phyloP scores from a whole-genome alignment of 2,329 filamentous ascomycete species.

The Dryadomyces quercus-mongolicae region DNA sequence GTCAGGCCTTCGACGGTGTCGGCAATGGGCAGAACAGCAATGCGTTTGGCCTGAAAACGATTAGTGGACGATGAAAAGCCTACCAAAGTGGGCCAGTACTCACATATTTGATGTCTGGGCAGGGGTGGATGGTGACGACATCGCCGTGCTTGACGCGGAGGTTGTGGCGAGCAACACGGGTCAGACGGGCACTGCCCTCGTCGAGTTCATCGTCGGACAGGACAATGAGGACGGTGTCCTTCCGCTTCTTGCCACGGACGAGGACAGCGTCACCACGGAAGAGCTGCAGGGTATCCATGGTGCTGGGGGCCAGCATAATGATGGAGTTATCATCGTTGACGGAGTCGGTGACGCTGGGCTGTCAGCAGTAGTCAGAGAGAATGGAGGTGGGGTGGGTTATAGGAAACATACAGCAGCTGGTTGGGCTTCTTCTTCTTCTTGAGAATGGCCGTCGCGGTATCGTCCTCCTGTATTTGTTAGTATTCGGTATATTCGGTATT shows the following conservation, averaged over 20 bases:
- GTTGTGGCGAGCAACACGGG: constrained; percentile 97
- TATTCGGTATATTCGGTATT: too few relatives aligned
- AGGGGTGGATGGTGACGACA: constrained; percentile 92
- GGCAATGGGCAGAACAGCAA: constrained; percentile 94
- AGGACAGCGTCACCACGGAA: constrained; percentile 98
- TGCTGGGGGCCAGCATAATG: constrained; percentile 94
- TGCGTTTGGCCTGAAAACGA: constrained; percentile 83
- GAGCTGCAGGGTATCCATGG: constrained; percentile 95
- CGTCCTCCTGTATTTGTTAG: constrained; percentile 55
- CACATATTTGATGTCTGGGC: constrained; percentile 99
- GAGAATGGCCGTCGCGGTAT: constrained; percentile 88
- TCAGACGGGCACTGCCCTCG: constrained; percentile 93
- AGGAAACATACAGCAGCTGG: constrained; percentile 68
- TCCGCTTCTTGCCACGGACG: constrained; percentile 98
- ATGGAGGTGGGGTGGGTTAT: too few relatives aligned
- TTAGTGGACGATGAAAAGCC: too few relatives aligned
- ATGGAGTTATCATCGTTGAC: constrained; percentile 99
- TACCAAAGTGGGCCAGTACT: too few relatives aligned
- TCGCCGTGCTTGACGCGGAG: constrained; percentile 97
- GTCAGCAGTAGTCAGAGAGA: not conserved
- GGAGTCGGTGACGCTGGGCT: constrained; percentile 81
- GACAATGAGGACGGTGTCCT: constrained; percentile 96
- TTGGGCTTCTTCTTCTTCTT: constrained; percentile 99
- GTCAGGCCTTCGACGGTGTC: constrained; percentile 97
- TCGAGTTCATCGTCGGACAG: constrained; percentile 95